These are phyloP conservation scores for Amaranthus tricolor DNA, from an alignment of 179 eudicot genomes.

Conservation along the genomic window DNA sequence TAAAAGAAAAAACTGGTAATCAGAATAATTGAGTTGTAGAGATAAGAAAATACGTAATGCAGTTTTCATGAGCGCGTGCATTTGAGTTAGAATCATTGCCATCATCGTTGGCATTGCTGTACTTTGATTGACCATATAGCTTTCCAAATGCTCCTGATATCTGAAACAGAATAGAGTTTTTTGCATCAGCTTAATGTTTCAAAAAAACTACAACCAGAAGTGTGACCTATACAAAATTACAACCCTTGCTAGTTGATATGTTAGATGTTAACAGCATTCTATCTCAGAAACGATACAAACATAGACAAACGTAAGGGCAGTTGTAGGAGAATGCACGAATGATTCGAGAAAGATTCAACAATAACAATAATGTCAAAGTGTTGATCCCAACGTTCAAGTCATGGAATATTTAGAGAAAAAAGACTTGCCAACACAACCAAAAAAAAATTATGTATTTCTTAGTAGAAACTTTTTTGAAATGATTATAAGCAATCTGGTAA, in stretches of 20 bases:
- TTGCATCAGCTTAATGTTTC: constrained; percentile 17
- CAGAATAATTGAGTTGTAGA: constrained; percentile 2
- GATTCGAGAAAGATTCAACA: neutral
- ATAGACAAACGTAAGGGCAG: neutral
- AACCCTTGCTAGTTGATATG: neutral
- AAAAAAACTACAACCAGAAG: neutral
- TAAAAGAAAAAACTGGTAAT: neutral
- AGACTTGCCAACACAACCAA: neutral
- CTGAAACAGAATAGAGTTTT: constrained; percentile 34
- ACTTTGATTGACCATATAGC: constrained; percentile 81
- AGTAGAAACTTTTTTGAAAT: neutral
- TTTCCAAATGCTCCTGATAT: constrained; percentile 90
- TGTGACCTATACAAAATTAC: neutral
- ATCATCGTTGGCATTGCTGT: constrained; percentile 48
- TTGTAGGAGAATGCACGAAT: neutral
- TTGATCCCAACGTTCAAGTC: no score
- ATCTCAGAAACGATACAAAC: neutral
- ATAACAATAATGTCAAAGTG: no score
- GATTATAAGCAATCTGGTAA: neutral
- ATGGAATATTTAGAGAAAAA: neutral
- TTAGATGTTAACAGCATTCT: neutral
- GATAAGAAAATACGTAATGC: constrained; percentile 62
- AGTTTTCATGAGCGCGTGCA: constrained; percentile 72
- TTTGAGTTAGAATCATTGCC: constrained; percentile 40
- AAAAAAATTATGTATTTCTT: neutral